Evolutionary conservation across 1,139 yeast species (phyloP), one percentile per base, ranked within the genome.

Genomic region (Entelexis paramagnoliae): DNA sequence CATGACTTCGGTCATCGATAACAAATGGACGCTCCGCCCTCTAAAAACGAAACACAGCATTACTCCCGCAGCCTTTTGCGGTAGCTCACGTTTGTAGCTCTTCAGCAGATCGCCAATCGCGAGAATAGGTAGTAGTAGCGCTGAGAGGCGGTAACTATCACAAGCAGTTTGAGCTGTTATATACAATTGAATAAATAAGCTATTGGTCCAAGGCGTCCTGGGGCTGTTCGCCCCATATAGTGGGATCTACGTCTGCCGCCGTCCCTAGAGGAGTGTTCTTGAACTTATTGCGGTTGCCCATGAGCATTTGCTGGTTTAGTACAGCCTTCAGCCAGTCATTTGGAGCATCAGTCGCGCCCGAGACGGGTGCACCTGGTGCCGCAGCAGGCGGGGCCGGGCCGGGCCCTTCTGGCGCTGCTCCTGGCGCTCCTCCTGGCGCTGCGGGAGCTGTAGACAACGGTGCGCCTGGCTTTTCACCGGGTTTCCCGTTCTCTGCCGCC

Each of bases 261-360:
- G 49, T 20, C 14, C 58, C 59, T 17, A 58, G 49, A 24, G 51
- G 52, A 10, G 60, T 56, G 44, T 52, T 45, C 20, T 42, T 38
- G 50, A 53, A 56, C 52, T 51, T 49, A 42, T 58, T 53, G 32
- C 51, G 58, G 46, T 58, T 62, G 28, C 62, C 62, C 58, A 59
- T 58, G 14, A 57, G 43, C 6, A 53, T 50, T 50, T 59, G 62
- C 34, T 58, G 53, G 35, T 51, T 46, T 16, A 58, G 50, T 19
- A 55, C 50, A 20, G 52, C 28, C 29, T 42, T 32, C 26, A 59
- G 54, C 62, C 62, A 59, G 55, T 59, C 61, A n/a, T 35, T 34
- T 13, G 42, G 35, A 13, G 46, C 24, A 14, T 42, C 50, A 11
- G 46, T 3, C 26, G 8, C 30, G 13, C n/a, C 24, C 24, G 24